A percentile compares a stretch with the other conserved stretches of the same genome.
These are phyloP conservation scores for Apiospora rasikravindrae DNA, from an alignment of 2,329 filamentous ascomycete genomes.

Conservation along the genomic window DNA sequence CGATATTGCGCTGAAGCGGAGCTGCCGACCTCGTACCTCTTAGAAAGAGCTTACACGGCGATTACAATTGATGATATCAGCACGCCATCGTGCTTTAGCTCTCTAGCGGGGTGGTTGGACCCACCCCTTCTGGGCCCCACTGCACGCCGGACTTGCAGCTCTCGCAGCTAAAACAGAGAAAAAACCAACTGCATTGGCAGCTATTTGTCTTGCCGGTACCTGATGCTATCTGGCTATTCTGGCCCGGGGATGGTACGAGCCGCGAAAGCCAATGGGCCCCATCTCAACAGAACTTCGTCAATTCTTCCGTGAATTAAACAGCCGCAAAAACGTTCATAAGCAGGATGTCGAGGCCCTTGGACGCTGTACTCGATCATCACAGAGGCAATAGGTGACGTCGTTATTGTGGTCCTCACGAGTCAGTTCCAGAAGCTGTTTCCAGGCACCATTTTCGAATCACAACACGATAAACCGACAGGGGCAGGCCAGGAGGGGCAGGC, in stretches of 20 bases:
- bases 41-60: conserved; percentile 7
- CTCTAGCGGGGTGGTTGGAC: neutral
- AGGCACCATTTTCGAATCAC: neutral
- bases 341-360: neutral
- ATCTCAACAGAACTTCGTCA: neutral
- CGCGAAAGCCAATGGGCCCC: neutral
- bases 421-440: neutral
- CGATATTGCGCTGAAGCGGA: neutral
- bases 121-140: neutral
- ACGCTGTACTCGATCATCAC: neutral
- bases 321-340: neutral
- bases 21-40: neutral
- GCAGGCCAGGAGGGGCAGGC: neutral
- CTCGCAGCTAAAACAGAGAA: neutral
- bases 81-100: conserved; percentile 11
- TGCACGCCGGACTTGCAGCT: neutral
- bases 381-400: neutral
- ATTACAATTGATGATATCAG: conserved; percentile 18
- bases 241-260: conserved; percentile 2
- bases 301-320: neutral
- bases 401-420: neutral
- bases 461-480: neutral
- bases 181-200: conserved; percentile 3
- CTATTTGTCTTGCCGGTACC: neutral
- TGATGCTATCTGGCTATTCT: conserved; percentile 5